Percentiles rank a stretch among this genome's conserved stretches.
These are phyloP conservation scores for Jatropha curcas DNA, from an alignment of 345 rosid genomes.

Conservation along the genomic window DNA sequence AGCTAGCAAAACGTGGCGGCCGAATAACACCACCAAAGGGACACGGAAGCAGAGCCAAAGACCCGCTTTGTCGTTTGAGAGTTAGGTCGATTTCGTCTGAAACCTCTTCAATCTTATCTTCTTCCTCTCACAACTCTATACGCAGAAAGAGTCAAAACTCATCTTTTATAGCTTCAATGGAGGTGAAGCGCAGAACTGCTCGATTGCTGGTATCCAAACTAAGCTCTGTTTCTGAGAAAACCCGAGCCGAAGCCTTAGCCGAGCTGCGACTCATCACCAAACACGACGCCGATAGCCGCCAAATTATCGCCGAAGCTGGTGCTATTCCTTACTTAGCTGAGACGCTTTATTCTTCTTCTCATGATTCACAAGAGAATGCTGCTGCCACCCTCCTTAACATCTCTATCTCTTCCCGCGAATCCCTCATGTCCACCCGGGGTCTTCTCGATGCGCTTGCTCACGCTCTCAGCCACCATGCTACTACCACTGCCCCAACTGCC, in stretches of 20 bases:
- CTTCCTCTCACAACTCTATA: background rate
- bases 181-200: conserved; percentile 64
- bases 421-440: conserved; percentile 81
- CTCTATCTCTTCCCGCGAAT: conserved; percentile 64
- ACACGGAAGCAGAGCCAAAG: background rate
- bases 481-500: conserved; percentile 57
- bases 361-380: conserved; percentile 74
- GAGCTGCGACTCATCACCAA: conserved; percentile 80
- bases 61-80: too few species aligned
- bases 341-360: conserved; percentile 67
- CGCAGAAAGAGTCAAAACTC: background rate
- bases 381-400: conserved; percentile 82
- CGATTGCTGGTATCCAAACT: conserved; percentile 64
- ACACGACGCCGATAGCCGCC: conserved; percentile 71
- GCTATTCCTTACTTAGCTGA: conserved; percentile 84
- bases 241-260: conserved; percentile 63
- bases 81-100: too few species aligned
- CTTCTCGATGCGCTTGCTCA: conserved; percentile 87
- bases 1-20: too few species aligned
- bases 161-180: conserved; percentile 42
- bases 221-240: conserved; percentile 77
- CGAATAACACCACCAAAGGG: too few species aligned
- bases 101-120: background rate
- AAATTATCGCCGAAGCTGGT: conserved; percentile 66
- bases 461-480: conserved; percentile 61